A percentile compares a stretch with the other conserved stretches of the same genome.
These are phyloP conservation scores for Talaromyces sp. DNA, from an alignment of 2,329 filamentous ascomycete species.

Conservation along the genomic window DNA sequence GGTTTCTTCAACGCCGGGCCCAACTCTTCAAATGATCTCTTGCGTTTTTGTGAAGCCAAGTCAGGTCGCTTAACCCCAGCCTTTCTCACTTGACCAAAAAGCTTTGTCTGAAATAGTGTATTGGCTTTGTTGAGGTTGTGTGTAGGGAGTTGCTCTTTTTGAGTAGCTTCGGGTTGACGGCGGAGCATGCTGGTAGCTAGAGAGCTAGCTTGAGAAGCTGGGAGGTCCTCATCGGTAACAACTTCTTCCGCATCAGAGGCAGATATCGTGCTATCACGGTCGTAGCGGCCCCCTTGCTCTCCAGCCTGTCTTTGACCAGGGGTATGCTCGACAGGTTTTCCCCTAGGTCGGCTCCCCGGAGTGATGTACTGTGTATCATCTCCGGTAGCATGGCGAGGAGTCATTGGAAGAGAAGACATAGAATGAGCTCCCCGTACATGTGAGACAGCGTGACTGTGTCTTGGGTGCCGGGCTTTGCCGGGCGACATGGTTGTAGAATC, in stretches of 20 bases:
- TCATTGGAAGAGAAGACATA: conserved; percentile 76
- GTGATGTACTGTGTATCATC: conserved; percentile 53
- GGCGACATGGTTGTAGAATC: conserved; percentile 69
- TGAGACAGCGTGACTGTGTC: conserved; percentile 44
- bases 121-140: conserved; percentile 37
- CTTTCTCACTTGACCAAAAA: conserved; percentile 59
- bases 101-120: conserved; percentile 53
- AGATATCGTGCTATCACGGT: conserved; percentile 81
- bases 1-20: conserved; percentile 43
- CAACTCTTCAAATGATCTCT: conserved; percentile 31
- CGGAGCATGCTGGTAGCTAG: conserved; percentile 70
- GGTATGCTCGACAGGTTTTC: conserved; percentile 30
- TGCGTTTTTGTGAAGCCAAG: conserved; percentile 32
- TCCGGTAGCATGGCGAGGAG: conserved; percentile 55
- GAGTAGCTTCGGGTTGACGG: conserved; percentile 42
- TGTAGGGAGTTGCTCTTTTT: conserved; percentile 28
- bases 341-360: conserved; percentile 48
- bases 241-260: conserved; percentile 50
- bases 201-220: conserved; percentile 71
- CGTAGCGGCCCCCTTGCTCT: conserved; percentile 52
- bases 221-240: conserved; percentile 59
- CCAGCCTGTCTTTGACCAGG: conserved; percentile 21
- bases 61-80: conserved; percentile 34
- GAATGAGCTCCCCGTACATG: conserved; percentile 76
- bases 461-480: conserved; percentile 42